Conservation (phyloP, 306 rosid species). For the Amphicarpaea edgeworthii region DNA sequence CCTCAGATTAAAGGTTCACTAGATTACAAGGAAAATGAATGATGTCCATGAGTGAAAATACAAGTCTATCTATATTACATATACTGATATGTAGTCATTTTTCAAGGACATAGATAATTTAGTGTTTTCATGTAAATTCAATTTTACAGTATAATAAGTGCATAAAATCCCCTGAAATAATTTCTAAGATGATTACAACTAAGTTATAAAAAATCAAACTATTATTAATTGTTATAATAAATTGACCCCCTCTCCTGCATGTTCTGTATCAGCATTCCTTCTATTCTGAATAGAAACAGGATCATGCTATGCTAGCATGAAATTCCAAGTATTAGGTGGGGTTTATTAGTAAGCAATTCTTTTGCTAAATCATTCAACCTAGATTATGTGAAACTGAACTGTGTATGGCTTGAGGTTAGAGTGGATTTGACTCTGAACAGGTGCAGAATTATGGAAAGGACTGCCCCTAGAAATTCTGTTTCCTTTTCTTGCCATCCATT, state of each 20-base stretch:
- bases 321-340: not conserved
- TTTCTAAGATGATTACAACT: too few relatives aligned
- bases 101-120: constrained; percentile 5
- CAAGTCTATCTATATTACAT: not conserved
- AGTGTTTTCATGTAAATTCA: not conserved
- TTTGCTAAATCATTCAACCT: not conserved
- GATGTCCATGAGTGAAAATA: not conserved
- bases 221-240: too few relatives aligned
- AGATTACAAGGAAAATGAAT: not conserved
- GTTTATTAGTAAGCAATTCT: not conserved
- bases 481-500: not conserved
- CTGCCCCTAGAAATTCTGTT: not conserved
- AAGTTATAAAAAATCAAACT: not conserved
- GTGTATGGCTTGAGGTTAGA: not conserved
- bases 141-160: not conserved
- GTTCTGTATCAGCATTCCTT: constrained; percentile 1
- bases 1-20: not conserved
- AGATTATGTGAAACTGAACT: constrained; percentile 23
- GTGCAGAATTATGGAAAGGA: not conserved
- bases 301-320: constrained; percentile 2
- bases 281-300: constrained; percentile 5
- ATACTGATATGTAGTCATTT: not conserved
- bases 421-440: not conserved
- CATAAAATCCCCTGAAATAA: not conserved
- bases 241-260: not conserved